Evolutionary conservation across 768 basidiomycete genomes (phyloP), one percentile per base, ranked within the genome.

Genomic region (Saitozyma podzolica): DNA sequence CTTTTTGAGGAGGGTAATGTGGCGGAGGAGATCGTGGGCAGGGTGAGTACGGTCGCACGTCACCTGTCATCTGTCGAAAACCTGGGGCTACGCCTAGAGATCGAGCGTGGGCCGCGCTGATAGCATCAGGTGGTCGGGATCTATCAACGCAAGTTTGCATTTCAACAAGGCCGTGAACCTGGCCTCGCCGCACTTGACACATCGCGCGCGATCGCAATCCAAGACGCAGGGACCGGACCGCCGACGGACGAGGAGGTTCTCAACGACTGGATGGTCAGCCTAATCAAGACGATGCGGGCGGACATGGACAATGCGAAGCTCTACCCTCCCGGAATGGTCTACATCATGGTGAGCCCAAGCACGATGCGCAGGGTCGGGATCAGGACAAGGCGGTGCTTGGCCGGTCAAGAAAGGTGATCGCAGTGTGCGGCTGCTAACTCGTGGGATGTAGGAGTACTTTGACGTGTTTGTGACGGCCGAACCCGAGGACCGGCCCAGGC

Each of bases 231-330:
- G 13, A 47, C 45, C 45, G 55, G 40, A 14, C 41, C 37, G 54
- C 17, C 19, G 16, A 49, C 57, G 10, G 69, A 71, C 17, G 76
- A 73, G 43, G 65, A 75, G 51, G 56, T 52, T 13, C 54, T 78
- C 17, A 67, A 68, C 50, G 75, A 80, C 53, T 81, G 80, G 79
- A 66, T 80, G 54, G 70, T 72, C 65, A 65, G 63, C 13, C 53
- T 81, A 19, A 69, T 76, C 58, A 80, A 76, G 68, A 80, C 81
- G 8, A 74, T 81, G 67, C 47, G 78, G 11, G 80, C 80, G 13
- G 74, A 76, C 63, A 80, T 78, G 72, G 73, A 77, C 61, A 76
- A 72, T 54, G 78, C 77, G n/a, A 80, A 81, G 66, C 70, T 81
- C 20, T 79, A 74, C 54, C 79, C 79, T 1, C 76, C 80, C 2